These are phyloP conservation scores for Theobroma cacao DNA, from an alignment of 345 rosid genomes.

Conservation along the genomic window DNA sequence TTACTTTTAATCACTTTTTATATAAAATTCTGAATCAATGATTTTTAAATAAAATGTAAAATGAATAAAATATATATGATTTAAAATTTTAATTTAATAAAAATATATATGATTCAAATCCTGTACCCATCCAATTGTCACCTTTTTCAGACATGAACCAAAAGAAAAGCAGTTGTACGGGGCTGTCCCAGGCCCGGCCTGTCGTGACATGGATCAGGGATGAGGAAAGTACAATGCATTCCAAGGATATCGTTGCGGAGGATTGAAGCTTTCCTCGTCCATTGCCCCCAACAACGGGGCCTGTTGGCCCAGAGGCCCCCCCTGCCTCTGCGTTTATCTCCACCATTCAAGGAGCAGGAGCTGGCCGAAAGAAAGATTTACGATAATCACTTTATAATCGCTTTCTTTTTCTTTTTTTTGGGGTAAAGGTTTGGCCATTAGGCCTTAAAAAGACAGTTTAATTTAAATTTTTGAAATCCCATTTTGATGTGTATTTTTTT, in stretches of 20 bases:
- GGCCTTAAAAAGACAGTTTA: background rate
- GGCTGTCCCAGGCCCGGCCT: background rate
- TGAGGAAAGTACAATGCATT: background rate
- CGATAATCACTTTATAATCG: background rate
- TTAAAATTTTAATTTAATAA: too few species aligned
- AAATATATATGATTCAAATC: too few species aligned
- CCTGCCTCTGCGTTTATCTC: background rate
- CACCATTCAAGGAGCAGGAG: background rate
- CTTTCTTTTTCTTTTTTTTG: background rate
- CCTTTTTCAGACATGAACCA: too few species aligned
- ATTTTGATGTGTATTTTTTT: too few species aligned
- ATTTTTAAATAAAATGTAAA: too few species aligned
- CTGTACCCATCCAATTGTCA: too few species aligned
- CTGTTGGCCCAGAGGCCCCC: background rate
- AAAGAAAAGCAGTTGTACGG: background rate
- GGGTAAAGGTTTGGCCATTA: background rate
- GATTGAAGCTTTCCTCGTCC: background rate
- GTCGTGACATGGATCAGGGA: background rate
- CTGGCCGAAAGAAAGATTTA: background rate
- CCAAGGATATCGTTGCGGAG: background rate
- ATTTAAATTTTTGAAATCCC: background rate
- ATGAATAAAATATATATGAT: too few species aligned
- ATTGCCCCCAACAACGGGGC: background rate
- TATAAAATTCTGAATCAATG: too few species aligned
- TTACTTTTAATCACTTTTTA: too few species aligned